Conservation (phyloP, 2,329 filamentous ascomycete species). For the Ilyonectria sp. region DNA sequence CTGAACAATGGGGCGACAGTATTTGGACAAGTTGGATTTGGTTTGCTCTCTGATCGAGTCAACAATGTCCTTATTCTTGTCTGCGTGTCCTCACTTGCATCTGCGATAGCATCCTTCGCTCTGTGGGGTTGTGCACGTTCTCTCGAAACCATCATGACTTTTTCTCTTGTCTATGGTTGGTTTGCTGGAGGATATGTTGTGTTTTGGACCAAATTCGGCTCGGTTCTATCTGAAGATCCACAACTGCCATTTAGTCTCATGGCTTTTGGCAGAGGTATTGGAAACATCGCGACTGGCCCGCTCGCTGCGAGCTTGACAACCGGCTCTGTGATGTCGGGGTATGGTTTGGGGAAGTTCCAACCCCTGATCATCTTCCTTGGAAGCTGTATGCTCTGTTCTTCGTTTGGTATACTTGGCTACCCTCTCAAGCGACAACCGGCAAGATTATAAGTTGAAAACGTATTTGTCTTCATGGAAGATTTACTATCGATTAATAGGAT, state of each 20-base stretch:
- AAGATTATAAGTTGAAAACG: not conserved
- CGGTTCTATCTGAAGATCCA: slow-evolving; percentile 47
- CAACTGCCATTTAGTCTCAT: slow-evolving; percentile 47
- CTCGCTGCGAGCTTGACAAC: slow-evolving; percentile 43
- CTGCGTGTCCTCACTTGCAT: slow-evolving; percentile 60
- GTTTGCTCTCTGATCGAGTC: slow-evolving; percentile 62
- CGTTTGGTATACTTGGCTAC: slow-evolving; percentile 26
- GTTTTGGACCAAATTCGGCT: slow-evolving; percentile 48
- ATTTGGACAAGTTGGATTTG: slow-evolving; percentile 61
- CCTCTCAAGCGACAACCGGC: slow-evolving; percentile 14
- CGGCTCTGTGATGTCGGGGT: slow-evolving; percentile 28
- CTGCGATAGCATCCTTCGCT: slow-evolving; percentile 64
- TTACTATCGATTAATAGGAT: no score
- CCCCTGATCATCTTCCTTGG: slow-evolving; percentile 37
- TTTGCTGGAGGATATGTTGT: slow-evolving; percentile 62
- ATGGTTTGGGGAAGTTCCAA: slow-evolving; percentile 34
- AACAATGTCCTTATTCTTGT: slow-evolving; percentile 61
- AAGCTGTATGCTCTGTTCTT: slow-evolving; percentile 36
- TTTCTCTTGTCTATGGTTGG: slow-evolving; percentile 69
- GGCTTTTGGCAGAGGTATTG: slow-evolving; percentile 50
- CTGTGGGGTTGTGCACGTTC: slow-evolving; percentile 68
- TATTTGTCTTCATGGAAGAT: no score
- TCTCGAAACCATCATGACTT: slow-evolving; percentile 62
- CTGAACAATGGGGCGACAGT: slow-evolving; percentile 65
- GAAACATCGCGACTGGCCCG: slow-evolving; percentile 47